Evolutionary conservation across 1,139 yeast species (phyloP).

Genomic region (Nakaseomyces glabratus): DNA sequence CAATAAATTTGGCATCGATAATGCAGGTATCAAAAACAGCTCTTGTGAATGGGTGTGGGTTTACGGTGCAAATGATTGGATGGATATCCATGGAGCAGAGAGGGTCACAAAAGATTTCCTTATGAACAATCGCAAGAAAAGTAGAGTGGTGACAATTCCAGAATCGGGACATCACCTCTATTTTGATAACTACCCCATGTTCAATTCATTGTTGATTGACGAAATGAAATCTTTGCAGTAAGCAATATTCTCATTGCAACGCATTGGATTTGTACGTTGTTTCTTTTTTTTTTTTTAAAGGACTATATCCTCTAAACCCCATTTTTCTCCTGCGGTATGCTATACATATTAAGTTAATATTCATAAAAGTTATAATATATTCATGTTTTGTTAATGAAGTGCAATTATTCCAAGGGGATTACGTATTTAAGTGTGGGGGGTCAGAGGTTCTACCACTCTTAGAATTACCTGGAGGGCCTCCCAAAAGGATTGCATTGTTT

Average conservation of each 20-base stretch:
- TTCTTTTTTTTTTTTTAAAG: too few relatives aligned
- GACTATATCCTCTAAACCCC: neutral
- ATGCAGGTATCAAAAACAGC: conserved; percentile 21
- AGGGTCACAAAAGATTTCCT: conserved; percentile 22
- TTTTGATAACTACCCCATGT: conserved; percentile 44
- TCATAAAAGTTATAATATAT: neutral
- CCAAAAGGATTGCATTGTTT: too few relatives aligned
- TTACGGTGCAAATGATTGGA: conserved; percentile 74
- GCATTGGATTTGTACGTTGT: too few relatives aligned
- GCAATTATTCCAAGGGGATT: too few relatives aligned
- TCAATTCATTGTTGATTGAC: conserved; percentile 41
- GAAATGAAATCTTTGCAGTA: conserved; percentile 37
- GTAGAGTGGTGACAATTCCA: conserved; percentile 39
- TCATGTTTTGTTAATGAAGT: neutral
- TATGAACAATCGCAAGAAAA: conserved; percentile 32
- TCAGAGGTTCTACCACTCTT: too few relatives aligned
- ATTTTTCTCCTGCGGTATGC: neutral
- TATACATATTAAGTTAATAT: neutral
- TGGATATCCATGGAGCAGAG: conserved; percentile 53
- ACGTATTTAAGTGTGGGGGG: too few relatives aligned
- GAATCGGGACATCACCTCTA: conserved; percentile 67
- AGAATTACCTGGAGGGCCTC: too few relatives aligned
- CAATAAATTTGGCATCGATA: conserved; percentile 3
- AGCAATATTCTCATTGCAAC: too few relatives aligned
- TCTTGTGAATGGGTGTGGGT: conserved; percentile 54